Conservation (phyloP, 768 basidiomycete species). For the Butyriboletus loyo region DNA sequence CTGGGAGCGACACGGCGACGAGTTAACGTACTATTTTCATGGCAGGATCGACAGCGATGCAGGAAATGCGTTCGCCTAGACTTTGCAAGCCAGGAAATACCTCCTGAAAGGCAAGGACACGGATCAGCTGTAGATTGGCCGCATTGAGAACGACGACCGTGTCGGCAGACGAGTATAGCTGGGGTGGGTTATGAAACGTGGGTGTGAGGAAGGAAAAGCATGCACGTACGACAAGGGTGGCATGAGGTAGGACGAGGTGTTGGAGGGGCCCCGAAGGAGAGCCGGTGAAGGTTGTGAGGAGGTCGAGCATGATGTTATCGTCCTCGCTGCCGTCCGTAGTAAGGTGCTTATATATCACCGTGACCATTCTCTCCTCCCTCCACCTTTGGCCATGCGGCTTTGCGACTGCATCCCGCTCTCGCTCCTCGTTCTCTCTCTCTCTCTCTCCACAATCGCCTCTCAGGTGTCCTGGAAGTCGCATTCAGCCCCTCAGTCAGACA, state of each 20-base stretch:
- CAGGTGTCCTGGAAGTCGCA: conserved; percentile 26
- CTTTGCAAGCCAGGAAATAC: conserved; percentile 64
- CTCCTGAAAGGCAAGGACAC: conserved; percentile 76
- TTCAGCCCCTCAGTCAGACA: conserved; percentile 39
- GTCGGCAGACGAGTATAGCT: conserved; percentile 76
- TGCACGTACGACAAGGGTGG: conserved; percentile 57
- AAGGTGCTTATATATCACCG: conserved; percentile 8
- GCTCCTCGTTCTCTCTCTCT: conserved; percentile 26
- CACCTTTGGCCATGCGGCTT: conserved; percentile 30
- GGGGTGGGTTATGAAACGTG: conserved; percentile 1
- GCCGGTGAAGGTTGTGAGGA: conserved; percentile 44
- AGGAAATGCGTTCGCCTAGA: conserved; percentile 47
- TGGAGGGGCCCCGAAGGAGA: conserved; percentile 55
- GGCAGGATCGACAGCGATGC: conserved; percentile 68
- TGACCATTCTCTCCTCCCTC: not conserved
- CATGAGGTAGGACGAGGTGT: conserved; percentile 53
- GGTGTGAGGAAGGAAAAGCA: not conserved
- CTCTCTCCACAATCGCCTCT: conserved; percentile 11
- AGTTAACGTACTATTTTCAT: conserved; percentile 71
- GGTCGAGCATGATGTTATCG: conserved; percentile 42
- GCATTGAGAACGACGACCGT: conserved; percentile 71
- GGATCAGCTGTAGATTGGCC: conserved; percentile 57
- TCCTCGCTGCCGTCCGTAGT: not conserved
- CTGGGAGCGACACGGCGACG: conserved; percentile 1
- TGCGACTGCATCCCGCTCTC: conserved; percentile 34